A percentile compares a stretch with the other conserved stretches of the same genome.
Conservation (phyloP, 2,329 filamentous ascomycete genomes). For the Cadophora gregata region DNA sequence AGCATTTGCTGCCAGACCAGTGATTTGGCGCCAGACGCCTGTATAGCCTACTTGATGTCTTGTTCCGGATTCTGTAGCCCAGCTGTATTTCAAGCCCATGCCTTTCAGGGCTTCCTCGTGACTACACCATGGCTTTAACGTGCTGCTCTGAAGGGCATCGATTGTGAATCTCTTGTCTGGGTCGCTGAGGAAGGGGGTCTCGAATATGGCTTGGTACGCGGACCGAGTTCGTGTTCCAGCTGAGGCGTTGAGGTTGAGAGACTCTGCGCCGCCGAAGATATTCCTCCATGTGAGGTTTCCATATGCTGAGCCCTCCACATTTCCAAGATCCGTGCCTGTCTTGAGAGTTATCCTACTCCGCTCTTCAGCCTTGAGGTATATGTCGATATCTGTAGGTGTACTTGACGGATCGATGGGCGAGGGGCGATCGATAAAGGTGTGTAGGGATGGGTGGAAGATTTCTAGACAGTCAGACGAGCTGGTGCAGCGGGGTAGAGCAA, state of each 20-base stretch:
- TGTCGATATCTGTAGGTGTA: slow-evolving; percentile 78
- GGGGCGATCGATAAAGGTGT: slow-evolving; percentile 81
- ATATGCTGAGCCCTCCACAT: slow-evolving; percentile 92
- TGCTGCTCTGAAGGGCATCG: slow-evolving; percentile 82
- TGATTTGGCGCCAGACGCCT: slow-evolving; percentile 86
- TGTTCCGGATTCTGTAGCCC: slow-evolving; percentile 68
- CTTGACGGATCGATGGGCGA: slow-evolving; percentile 71
- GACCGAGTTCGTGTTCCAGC: slow-evolving; percentile 89
- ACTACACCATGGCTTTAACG: slow-evolving; percentile 89
- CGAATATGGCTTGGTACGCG: slow-evolving; percentile 86
- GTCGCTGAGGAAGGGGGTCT: slow-evolving; percentile 82
- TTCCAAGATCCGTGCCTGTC: slow-evolving; percentile 93
- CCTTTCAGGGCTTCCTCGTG: slow-evolving; percentile 90
- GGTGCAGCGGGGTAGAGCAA: neutral
- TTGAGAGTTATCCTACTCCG: slow-evolving; percentile 85
- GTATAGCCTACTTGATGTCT: slow-evolving; percentile 82
- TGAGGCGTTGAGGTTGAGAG: slow-evolving; percentile 84
- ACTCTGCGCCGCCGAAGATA: slow-evolving; percentile 92
- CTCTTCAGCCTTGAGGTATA: slow-evolving; percentile 80
- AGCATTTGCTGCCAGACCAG: slow-evolving; percentile 74
- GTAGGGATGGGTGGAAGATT: slow-evolving; percentile 84
- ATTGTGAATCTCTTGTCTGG: slow-evolving; percentile 80
- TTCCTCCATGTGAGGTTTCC: slow-evolving; percentile 88
- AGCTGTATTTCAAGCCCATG: slow-evolving; percentile 76
- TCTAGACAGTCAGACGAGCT: slow-evolving; percentile 54